Evolutionary conservation across 1,139 yeast genomes (phyloP).

Genomic region (Debaryomycetaceae sp.): DNA sequence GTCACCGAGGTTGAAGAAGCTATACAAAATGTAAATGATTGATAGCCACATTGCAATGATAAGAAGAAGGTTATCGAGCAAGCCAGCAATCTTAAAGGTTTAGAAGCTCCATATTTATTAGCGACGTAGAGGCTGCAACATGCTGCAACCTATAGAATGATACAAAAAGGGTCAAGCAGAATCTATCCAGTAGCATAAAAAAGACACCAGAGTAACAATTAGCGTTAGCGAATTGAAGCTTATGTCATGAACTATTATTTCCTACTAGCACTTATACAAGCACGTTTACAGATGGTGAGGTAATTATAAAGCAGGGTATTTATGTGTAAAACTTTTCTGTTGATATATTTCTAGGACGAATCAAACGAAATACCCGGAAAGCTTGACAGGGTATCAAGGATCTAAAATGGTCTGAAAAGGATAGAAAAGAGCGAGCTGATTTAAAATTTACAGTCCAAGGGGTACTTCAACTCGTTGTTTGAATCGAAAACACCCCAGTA

Average conservation of each 20-base stretch:
- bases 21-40: not conserved
- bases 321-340: not conserved
- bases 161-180: not conserved
- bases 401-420: not conserved
- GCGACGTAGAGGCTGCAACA: not conserved
- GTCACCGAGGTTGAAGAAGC: not conserved
- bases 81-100: not conserved
- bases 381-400: not conserved
- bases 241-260: not conserved
- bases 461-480: conserved; percentile 53
- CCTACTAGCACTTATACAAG: not conserved
- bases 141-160: not conserved
- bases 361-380: not conserved
- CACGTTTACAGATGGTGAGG: not conserved
- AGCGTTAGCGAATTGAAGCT: not conserved
- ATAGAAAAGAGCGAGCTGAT: not conserved
- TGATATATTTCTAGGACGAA: not conserved
- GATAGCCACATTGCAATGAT: not conserved
- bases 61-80: not conserved
- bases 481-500: conserved; percentile 88
- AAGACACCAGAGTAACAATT: not conserved
- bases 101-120: not conserved
- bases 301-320: not conserved
- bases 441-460: conserved; percentile 53
- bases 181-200: not conserved